phyloP scores from a whole-genome alignment of 1,139 yeast genomes.

The Sugiyamaella sp. region DNA sequence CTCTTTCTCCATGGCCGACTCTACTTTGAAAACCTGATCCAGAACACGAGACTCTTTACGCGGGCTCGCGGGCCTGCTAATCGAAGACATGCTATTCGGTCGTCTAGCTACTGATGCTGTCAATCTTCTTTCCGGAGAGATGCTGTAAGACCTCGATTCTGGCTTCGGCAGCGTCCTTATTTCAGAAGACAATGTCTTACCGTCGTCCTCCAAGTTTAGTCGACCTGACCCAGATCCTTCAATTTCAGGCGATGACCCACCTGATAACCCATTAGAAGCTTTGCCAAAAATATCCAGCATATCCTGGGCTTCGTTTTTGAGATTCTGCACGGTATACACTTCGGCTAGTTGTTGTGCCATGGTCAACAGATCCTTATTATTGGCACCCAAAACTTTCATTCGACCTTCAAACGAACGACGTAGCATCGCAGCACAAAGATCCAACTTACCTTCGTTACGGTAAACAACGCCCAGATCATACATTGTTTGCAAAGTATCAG shows the following conservation, averaged over 20 bases:
- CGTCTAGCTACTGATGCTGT: conserved; percentile 13
- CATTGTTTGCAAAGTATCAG: conserved; percentile 5
- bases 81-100: conserved; percentile 3
- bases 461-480: conserved; percentile 7
- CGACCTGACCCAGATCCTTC: too few species aligned
- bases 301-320: not conserved
- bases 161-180: not conserved
- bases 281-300: not conserved
- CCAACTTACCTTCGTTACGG: not conserved
- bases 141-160: not conserved
- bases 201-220: too few species aligned
- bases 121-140: conserved; percentile 5
- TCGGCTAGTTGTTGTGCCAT: conserved; percentile 1
- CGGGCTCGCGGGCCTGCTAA: conserved; percentile 9
- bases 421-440: not conserved
- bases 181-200: too few species aligned
- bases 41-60: conserved; percentile 8
- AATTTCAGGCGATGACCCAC: not conserved
- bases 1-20: conserved; percentile 27
- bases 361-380: not conserved
- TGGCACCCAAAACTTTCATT: conserved; percentile 1
- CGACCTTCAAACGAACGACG: conserved; percentile 9
- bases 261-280: not conserved
- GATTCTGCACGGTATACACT: not conserved
- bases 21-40: conserved; percentile 17